phyloP scores from a whole-genome alignment of 2,329 filamentous ascomycete genomes.

The Neoascochyta sp. region DNA sequence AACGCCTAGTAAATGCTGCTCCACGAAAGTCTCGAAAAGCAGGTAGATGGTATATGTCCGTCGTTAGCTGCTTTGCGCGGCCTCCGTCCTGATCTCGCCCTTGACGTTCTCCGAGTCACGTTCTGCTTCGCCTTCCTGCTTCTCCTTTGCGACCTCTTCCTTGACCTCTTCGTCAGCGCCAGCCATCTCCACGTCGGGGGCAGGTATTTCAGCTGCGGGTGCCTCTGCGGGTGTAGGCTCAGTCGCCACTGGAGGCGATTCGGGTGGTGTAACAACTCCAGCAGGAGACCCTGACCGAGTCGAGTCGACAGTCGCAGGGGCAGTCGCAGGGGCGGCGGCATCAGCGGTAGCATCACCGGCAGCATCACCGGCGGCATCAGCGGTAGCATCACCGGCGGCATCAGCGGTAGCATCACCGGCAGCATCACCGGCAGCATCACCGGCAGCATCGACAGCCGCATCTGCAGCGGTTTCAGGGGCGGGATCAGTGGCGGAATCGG shows the following conservation, averaged over 20 bases:
- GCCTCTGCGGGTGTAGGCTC: slow-evolving; percentile 1
- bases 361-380: slow-evolving; percentile 11
- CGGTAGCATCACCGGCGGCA: slow-evolving; percentile 9
- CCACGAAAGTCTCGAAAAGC: background rate
- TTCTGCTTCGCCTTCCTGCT: slow-evolving; percentile 25
- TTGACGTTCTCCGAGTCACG: slow-evolving; percentile 30
- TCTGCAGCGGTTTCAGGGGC: slow-evolving; percentile 16
- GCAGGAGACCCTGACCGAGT: slow-evolving; percentile 29
- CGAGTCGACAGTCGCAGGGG: slow-evolving; percentile 10
- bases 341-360: slow-evolving; percentile 11
- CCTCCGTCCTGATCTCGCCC: slow-evolving; percentile 28
- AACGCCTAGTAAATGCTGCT: slow-evolving; percentile 12
- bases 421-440: slow-evolving; percentile 8
- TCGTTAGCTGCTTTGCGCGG: slow-evolving; percentile 22
- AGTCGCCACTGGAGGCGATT: slow-evolving; percentile 24
- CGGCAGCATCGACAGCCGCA: slow-evolving; percentile 11
- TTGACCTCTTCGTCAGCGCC: slow-evolving; percentile 18
- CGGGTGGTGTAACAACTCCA: slow-evolving; percentile 36
- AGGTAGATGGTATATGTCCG: slow-evolving; percentile 1
- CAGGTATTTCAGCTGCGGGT: slow-evolving; percentile 11
- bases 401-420: slow-evolving; percentile 9
- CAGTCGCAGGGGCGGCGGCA: slow-evolving; percentile 6
- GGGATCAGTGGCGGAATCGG: slow-evolving; percentile 3
- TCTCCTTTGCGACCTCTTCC: slow-evolving; percentile 16
- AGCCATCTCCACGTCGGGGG: slow-evolving; percentile 33